A percentile compares a stretch with the other conserved stretches of the same genome.
phyloP scores from a whole-genome alignment of 2,329 filamentous ascomycete species.

The Calonectria hongkongensis region DNA sequence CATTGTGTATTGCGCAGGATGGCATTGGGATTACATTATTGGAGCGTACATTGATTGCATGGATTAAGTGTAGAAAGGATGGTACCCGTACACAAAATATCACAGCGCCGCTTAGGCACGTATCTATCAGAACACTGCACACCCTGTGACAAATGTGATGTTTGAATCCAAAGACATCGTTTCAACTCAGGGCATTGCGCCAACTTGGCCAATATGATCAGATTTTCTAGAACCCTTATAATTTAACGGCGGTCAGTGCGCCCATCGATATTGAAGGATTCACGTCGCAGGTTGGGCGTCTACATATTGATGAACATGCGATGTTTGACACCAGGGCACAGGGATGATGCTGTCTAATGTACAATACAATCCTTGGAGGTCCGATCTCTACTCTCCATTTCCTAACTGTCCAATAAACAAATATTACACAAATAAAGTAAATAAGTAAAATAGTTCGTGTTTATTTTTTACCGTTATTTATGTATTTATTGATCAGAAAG shows the following conservation, averaged over 20 bases:
- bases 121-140: constrained; percentile 12
- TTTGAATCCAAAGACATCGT: background rate
- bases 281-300: background rate
- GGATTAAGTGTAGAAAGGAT: constrained; percentile 49
- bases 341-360: background rate
- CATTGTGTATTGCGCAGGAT: constrained; percentile 36
- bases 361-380: too few species aligned
- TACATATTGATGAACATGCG: background rate
- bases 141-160: background rate
- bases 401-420: too few species aligned
- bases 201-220: background rate
- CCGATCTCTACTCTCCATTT: too few species aligned
- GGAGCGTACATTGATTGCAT: constrained; percentile 43
- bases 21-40: constrained; percentile 47
- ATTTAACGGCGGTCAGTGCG: constrained; percentile 16
- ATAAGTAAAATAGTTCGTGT: too few species aligned
- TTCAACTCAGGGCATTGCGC: background rate
- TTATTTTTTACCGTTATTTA: too few species aligned
- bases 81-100: constrained; percentile 46
- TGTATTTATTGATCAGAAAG: too few species aligned
- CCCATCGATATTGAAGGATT: constrained; percentile 9
- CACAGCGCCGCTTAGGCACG: constrained; percentile 30
- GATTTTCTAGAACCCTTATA: background rate
- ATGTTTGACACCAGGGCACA: background rate
- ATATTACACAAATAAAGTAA: too few species aligned